phyloP scores from a whole-genome alignment of 805 yeast genomes.

The Candida tallmaniae region DNA sequence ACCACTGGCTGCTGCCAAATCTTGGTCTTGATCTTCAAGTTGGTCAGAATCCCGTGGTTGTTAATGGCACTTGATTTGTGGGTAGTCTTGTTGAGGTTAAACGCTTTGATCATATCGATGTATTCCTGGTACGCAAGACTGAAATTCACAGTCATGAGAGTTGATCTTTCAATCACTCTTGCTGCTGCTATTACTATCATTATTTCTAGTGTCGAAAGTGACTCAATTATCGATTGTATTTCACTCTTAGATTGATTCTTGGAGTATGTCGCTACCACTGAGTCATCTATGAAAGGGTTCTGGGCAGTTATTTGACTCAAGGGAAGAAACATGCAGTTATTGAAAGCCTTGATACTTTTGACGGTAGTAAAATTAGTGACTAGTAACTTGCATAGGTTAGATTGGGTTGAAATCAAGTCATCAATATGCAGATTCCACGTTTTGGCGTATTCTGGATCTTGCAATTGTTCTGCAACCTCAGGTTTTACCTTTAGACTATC shows the following conservation, averaged over 20 bases:
- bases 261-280: constrained; percentile 17
- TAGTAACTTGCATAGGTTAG: constrained; percentile 14
- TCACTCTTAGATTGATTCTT: constrained; percentile 20
- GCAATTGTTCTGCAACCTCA: constrained; percentile 14
- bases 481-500: constrained; percentile 30
- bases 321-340: constrained; percentile 39
- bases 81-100: constrained; percentile 33
- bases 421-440: constrained; percentile 45
- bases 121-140: constrained; percentile 78
- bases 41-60: constrained; percentile 31
- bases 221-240: constrained; percentile 22
- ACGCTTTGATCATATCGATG: constrained; percentile 43
- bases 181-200: constrained; percentile 72
- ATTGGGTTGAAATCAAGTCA: constrained; percentile 14
- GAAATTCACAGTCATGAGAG: constrained; percentile 61
- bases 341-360: constrained; percentile 51
- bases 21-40: constrained; percentile 37
- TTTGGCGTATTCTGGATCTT: constrained; percentile 17
- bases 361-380: constrained; percentile 50
- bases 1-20: constrained; percentile 60
- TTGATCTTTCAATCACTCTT: constrained; percentile 58
- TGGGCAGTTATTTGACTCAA: constrained; percentile 25
- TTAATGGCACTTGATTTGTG: constrained; percentile 18
- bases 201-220: constrained; percentile 66
- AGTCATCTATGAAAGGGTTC: constrained; percentile 22